Conservation (phyloP, 345 rosid genomes). For the Linum tenue region DNA sequence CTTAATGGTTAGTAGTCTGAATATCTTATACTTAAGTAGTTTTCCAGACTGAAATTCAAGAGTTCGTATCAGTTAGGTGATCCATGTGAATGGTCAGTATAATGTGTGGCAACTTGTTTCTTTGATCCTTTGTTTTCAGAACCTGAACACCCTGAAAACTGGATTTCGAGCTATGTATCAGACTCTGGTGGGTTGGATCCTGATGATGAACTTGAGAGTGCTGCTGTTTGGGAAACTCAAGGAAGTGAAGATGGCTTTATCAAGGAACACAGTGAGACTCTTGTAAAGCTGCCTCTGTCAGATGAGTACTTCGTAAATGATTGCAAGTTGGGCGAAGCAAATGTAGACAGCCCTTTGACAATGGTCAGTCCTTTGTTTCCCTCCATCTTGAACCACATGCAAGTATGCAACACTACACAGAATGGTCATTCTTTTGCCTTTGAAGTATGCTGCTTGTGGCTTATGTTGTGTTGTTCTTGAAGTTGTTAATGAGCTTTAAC, state of each 20-base stretch:
- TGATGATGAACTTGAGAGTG: slow-evolving; percentile 24
- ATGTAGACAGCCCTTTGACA: background rate
- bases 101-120: too few relatives aligned
- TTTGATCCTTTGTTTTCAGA: slow-evolving; percentile 23
- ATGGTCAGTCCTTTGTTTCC: slow-evolving; percentile 13
- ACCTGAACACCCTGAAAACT: slow-evolving; percentile 49
- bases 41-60: background rate
- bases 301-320: background rate
- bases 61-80: background rate
- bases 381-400: background rate
- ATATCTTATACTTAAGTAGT: too few relatives aligned
- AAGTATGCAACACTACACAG: too few relatives aligned
- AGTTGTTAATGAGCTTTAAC: too few relatives aligned
- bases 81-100: background rate
- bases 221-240: background rate
- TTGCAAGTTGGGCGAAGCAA: background rate
- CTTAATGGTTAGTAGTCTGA: slow-evolving; percentile 37
- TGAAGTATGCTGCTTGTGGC: too few relatives aligned
- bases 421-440: too few relatives aligned
- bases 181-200: slow-evolving; percentile 47
- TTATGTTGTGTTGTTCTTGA: background rate
- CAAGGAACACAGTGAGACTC: slow-evolving; percentile 4
- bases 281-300: background rate
- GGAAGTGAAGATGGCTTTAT: slow-evolving; percentile 25
- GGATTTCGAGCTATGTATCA: slow-evolving; percentile 55